Conservation (phyloP, 495 filamentous ascomycete species). For the Podospora bellae-mahoneyi region DNA sequence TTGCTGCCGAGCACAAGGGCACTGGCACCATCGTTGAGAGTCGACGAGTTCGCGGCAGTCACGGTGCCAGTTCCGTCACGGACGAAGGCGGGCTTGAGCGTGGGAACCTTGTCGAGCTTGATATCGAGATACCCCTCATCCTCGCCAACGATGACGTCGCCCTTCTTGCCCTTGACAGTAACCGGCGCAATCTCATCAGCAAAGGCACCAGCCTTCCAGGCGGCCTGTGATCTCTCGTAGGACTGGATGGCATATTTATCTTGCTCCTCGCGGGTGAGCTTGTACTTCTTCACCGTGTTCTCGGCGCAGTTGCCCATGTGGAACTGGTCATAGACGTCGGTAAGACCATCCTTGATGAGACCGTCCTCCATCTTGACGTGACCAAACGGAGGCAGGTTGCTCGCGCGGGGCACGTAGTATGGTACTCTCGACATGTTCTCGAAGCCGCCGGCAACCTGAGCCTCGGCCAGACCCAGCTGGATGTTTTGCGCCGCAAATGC, state of each 20-base stretch:
- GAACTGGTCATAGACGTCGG: slow-evolving; percentile 94
- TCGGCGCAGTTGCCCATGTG: slow-evolving; percentile 99
- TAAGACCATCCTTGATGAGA: slow-evolving; percentile 89
- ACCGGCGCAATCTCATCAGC: slow-evolving; percentile 84
- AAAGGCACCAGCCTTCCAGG: slow-evolving; percentile 79
- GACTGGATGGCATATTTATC: slow-evolving; percentile 86
- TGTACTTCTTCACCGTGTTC: slow-evolving; percentile 83
- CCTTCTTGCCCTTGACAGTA: slow-evolving; percentile 78
- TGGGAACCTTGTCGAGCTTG: slow-evolving; percentile 78
- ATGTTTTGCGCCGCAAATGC: slow-evolving; percentile 89
- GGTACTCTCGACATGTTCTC: slow-evolving; percentile 95
- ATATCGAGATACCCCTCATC: slow-evolving; percentile 88
- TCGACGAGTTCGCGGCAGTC: slow-evolving; percentile 89
- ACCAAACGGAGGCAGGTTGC: slow-evolving; percentile 75
- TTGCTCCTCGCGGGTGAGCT: slow-evolving; percentile 76
- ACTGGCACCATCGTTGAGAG: slow-evolving; percentile 89
- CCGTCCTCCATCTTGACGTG: slow-evolving; percentile 85
- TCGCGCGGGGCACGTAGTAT: slow-evolving; percentile 79
- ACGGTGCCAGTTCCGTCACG: slow-evolving; percentile 82
- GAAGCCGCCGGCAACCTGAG: slow-evolving; percentile 90
- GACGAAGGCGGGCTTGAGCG: slow-evolving; percentile 86
- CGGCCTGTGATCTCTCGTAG: slow-evolving; percentile 81
- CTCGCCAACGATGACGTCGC: slow-evolving; percentile 68
- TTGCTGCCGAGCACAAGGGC: slow-evolving; percentile 82
- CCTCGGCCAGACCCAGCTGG: slow-evolving; percentile 80